These are phyloP conservation scores for Lactifluus rugatus DNA, from an alignment of 768 basidiomycete species.

Conservation along the genomic window DNA sequence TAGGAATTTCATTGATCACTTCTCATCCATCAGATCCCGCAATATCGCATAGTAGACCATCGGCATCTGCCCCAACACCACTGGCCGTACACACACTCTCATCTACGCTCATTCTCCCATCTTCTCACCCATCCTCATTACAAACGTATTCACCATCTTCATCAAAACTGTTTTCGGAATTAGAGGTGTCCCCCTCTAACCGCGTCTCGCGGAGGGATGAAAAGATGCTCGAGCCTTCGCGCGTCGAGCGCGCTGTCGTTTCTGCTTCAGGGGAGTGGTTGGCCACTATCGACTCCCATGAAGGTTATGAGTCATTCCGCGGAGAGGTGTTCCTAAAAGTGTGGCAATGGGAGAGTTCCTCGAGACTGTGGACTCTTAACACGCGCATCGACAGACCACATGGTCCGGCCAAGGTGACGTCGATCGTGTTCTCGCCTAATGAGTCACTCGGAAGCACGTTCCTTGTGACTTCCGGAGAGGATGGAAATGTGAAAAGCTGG, in stretches of 20 bases:
- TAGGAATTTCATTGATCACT: constrained; percentile 1
- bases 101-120: constrained; percentile 74
- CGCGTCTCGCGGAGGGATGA: constrained; percentile 77
- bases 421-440: constrained; percentile 57
- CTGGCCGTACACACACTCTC: constrained; percentile 69
- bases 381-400: constrained; percentile 88
- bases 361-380: constrained; percentile 62
- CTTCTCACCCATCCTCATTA: constrained; percentile 91
- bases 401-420: constrained; percentile 49
- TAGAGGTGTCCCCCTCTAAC: constrained; percentile 92
- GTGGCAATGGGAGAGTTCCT: constrained; percentile 74
- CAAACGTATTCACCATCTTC: constrained; percentile 76
- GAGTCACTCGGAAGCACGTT: constrained; percentile 28
- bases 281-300: constrained; percentile 77
- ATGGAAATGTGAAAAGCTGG: constrained; percentile 78
- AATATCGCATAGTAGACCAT: constrained; percentile 27
- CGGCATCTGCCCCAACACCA: constrained; percentile 43
- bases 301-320: constrained; percentile 54
- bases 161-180: constrained; percentile 66
- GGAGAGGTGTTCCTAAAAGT: constrained; percentile 77
- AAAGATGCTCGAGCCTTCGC: constrained; percentile 59
- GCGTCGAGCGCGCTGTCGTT: constrained; percentile 61
- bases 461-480: constrained; percentile 67
- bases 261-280: constrained; percentile 77
- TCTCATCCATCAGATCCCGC: constrained; percentile 27